These are phyloP conservation scores for Aquilaria malaccensis DNA, from an alignment of 345 rosid species.

Conservation along the genomic window DNA sequence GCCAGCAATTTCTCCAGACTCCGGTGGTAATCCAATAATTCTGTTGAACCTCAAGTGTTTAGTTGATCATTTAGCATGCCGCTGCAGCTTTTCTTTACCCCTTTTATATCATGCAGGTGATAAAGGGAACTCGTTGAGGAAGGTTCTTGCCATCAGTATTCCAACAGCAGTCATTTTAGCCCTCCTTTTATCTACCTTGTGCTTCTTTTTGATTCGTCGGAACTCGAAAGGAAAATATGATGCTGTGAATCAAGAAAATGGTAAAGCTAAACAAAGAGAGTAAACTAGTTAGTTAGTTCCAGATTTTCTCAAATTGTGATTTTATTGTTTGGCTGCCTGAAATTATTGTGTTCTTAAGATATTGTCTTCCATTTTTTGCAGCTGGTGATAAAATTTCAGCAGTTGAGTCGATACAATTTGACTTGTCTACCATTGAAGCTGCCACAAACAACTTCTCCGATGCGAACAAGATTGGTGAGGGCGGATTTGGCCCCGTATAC, in stretches of 20 bases:
- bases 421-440: constrained; percentile 7
- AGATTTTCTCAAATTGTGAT: too few species aligned
- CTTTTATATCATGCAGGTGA: constrained; percentile 6
- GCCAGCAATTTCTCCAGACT: constrained; percentile 8
- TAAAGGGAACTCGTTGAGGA: background rate
- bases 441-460: constrained; percentile 17
- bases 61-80: background rate
- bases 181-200: constrained; percentile 6
- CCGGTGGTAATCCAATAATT: constrained; percentile 12
- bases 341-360: background rate
- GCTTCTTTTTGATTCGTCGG: constrained; percentile 1
- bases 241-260: constrained; percentile 7
- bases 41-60: background rate
- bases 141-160: constrained; percentile 12
- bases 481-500: constrained; percentile 35
- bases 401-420: constrained; percentile 13
- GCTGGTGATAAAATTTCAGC: constrained; percentile 5
- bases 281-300: background rate
- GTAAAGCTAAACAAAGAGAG: background rate
- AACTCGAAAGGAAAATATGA: constrained; percentile 9
- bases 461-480: constrained; percentile 27
- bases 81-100: too few species aligned
- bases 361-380: background rate
- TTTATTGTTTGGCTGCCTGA: background rate
- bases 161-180: constrained; percentile 7